Conservation (phyloP, 352 stramenopile species). For the Phytophthora cajani region DNA sequence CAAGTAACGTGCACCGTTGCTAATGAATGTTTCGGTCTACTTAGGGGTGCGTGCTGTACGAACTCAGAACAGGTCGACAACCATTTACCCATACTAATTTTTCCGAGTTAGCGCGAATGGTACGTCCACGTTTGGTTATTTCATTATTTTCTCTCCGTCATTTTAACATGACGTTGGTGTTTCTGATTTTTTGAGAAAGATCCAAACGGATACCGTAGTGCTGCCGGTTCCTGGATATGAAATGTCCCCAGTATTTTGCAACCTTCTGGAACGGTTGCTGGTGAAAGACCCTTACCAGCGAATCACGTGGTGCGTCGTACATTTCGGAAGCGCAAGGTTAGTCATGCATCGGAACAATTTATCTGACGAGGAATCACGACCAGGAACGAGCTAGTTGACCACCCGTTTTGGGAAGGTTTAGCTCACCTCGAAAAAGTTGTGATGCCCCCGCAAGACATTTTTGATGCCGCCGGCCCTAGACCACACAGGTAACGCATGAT, state of each 20-base stretch:
- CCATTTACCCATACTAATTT: constrained; percentile 83
- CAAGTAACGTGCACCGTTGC: neutral
- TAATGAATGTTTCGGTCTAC: neutral
- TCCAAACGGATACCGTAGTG: constrained; percentile 64
- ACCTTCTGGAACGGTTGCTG: constrained; percentile 65
- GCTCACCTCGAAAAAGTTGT: constrained; percentile 32
- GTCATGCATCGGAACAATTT: neutral
- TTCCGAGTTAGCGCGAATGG: constrained; percentile 70
- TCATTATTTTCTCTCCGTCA: neutral
- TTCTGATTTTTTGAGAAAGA: constrained; percentile 40
- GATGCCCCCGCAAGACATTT: constrained; percentile 74
- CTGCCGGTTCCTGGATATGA: constrained; percentile 53
- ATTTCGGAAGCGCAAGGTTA: constrained; percentile 5
- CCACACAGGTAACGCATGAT: neutral
- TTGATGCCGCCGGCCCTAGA: constrained; percentile 33
- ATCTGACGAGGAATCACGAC: constrained; percentile 21
- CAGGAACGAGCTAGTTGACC: constrained; percentile 70
- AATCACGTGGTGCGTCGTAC: constrained; percentile 71
- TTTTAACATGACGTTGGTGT: neutral
- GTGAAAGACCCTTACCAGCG: constrained; percentile 75
- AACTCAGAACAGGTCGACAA: constrained; percentile 69
- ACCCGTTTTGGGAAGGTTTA: constrained; percentile 71
- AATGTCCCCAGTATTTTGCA: constrained; percentile 64
- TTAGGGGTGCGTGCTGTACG: constrained; percentile 83
- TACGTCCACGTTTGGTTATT: constrained; percentile 19